Percentiles rank a stretch among this genome's conserved stretches.
phyloP scores from a whole-genome alignment of 306 rosid genomes.

The Dryas octopetala region DNA sequence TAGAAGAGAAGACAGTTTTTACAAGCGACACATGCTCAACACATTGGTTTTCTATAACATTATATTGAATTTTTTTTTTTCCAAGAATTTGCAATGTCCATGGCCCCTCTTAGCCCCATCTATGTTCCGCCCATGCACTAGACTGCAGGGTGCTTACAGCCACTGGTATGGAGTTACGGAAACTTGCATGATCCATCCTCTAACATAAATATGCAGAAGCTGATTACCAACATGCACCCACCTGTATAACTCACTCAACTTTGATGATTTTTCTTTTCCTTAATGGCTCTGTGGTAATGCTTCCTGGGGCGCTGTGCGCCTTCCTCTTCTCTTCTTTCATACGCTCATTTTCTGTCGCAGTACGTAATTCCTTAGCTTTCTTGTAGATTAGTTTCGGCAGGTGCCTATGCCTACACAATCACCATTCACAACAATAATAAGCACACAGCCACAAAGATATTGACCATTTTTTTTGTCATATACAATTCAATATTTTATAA shows the following conservation, averaged over 20 bases:
- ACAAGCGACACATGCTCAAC: no score
- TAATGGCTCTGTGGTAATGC: slow-evolving; percentile 47
- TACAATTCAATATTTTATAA: background rate
- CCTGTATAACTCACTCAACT: slow-evolving; percentile 38
- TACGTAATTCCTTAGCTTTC: slow-evolving; percentile 51
- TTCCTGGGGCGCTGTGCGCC: slow-evolving; percentile 90
- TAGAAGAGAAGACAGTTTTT: no score
- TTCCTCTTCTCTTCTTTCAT: slow-evolving; percentile 71
- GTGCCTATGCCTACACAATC: slow-evolving; percentile 65
- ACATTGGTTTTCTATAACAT: no score
- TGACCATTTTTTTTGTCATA: background rate
- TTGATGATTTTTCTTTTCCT: slow-evolving; percentile 63
- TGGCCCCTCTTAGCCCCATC: no score
- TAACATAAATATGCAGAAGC: background rate
- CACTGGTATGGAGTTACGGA: no score
- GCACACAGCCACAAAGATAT: background rate
- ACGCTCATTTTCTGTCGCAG: slow-evolving; percentile 53
- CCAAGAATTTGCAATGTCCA: no score
- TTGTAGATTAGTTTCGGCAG: slow-evolving; percentile 76
- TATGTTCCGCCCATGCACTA: no score
- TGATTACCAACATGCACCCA: background rate
- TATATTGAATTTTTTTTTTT: no score
- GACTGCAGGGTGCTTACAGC: no score
- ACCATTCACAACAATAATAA: slow-evolving; percentile 11
- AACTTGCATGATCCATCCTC: background rate